Percentiles rank a stretch among this genome's conserved stretches.
Conservation (phyloP, 768 basidiomycete species). For the Leccinum disarticulatum region DNA sequence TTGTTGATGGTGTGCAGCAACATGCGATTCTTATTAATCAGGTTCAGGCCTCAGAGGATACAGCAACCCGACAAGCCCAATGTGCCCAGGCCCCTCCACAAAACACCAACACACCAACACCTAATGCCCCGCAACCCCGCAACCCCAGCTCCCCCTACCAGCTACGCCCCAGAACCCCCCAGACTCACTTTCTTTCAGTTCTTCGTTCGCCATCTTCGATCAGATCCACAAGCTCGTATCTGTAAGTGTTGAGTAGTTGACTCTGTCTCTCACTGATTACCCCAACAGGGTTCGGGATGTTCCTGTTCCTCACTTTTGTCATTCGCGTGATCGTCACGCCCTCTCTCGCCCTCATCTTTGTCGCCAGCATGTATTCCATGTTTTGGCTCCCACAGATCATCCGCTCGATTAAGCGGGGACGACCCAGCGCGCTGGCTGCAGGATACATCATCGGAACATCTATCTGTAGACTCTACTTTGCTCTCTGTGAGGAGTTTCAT, state of each 20-base stretch:
- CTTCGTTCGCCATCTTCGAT: slow-evolving; percentile 56
- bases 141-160: slow-evolving; percentile 18
- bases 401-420: slow-evolving; percentile 68
- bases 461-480: slow-evolving; percentile 63
- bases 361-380: slow-evolving; percentile 67
- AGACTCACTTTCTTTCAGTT: slow-evolving; percentile 42
- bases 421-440: slow-evolving; percentile 63
- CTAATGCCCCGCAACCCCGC: slow-evolving; percentile 11
- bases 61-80: slow-evolving; percentile 30
- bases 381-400: slow-evolving; percentile 89
- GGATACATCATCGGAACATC: slow-evolving; percentile 81
- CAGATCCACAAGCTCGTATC: slow-evolving; percentile 69
- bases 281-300: slow-evolving; percentile 59
- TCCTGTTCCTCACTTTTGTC: slow-evolving; percentile 68
- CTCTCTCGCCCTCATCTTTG: slow-evolving; percentile 61
- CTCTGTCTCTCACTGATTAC: neutral
- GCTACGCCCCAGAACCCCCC: slow-evolving; percentile 15
- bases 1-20: slow-evolving; percentile 51
- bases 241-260: slow-evolving; percentile 45
- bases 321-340: slow-evolving; percentile 73
- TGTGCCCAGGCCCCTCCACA: slow-evolving; percentile 7
- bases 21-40: slow-evolving; percentile 78
- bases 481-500: slow-evolving; percentile 60
- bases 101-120: slow-evolving; percentile 3
- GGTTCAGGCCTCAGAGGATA: slow-evolving; percentile 78